A percentile compares a stretch with the other conserved stretches of the same genome.
Evolutionary conservation across 768 basidiomycete species (phyloP).

Genomic region (Collybiopsis luxurians): DNA sequence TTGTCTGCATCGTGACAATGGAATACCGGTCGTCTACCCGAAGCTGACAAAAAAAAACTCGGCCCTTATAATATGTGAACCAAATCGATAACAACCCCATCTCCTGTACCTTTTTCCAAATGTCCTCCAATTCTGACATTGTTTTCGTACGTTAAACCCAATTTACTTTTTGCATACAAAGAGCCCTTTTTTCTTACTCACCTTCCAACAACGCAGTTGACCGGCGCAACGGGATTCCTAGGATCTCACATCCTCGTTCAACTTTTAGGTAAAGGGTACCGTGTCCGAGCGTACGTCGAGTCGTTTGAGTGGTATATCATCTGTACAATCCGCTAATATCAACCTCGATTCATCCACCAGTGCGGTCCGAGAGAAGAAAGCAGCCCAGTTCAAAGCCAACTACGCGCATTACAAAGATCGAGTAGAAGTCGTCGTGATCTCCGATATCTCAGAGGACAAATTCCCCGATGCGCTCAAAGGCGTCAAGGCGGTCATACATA

Average conservation of each 20-base stretch:
- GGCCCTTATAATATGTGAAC: no score
- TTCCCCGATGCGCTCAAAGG: slow-evolving; percentile 37
- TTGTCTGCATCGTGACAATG: no score
- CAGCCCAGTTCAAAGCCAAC: not conserved
- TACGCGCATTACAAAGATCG: not conserved
- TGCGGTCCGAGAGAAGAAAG: slow-evolving; percentile 2
- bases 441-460: slow-evolving; percentile 6
- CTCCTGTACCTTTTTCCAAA: no score
- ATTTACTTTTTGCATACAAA: not conserved
- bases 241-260: slow-evolving; percentile 8
- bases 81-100: no score
- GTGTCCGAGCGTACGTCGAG: not conserved
- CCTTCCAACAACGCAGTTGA: not conserved
- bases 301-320: no score
- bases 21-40: no score
- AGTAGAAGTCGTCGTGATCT: slow-evolving; percentile 1
- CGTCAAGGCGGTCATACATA: not conserved
- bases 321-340: no score
- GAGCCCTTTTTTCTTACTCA: no score
- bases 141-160: not conserved
- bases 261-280: not conserved
- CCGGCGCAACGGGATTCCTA: slow-evolving; percentile 6
- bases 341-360: not conserved
- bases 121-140: no score
- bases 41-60: no score